Percentiles rank a stretch among this genome's conserved stretches.
Evolutionary conservation across 2,329 filamentous ascomycete species (phyloP).

Genomic region (Paracoccidioides brasiliensis): DNA sequence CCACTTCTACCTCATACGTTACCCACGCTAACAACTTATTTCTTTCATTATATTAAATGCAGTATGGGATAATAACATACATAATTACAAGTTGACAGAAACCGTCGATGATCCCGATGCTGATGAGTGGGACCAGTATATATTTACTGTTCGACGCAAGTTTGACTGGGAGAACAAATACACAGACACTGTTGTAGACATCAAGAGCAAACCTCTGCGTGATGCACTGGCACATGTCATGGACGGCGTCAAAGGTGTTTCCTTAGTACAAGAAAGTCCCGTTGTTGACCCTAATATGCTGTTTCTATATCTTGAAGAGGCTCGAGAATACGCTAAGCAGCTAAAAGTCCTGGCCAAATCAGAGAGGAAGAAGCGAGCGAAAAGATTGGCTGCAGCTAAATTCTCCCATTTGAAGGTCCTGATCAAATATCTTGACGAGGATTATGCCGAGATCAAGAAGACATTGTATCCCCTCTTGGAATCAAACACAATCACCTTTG

Average conservation of each 20-base stretch:
- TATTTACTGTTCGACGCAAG: constrained; percentile 69
- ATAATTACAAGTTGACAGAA: constrained; percentile 56
- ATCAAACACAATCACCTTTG: constrained; percentile 75
- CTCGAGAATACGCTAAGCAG: constrained; percentile 50
- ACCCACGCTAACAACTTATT: background rate
- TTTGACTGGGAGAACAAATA: constrained; percentile 82
- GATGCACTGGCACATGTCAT: constrained; percentile 59
- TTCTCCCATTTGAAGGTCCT: constrained; percentile 52
- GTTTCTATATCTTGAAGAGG: constrained; percentile 65
- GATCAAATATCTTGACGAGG: constrained; percentile 63
- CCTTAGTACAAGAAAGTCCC: constrained; percentile 66
- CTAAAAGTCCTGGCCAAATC: constrained; percentile 54
- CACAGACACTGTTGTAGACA: constrained; percentile 59
- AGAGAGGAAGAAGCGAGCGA: constrained; percentile 32
- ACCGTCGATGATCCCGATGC: constrained; percentile 49
- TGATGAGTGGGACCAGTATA: constrained; percentile 61
- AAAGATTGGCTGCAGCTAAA: constrained; percentile 26
- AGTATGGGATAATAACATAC: constrained; percentile 43
- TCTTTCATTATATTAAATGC: constrained; percentile 2
- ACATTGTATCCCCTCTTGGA: constrained; percentile 68
- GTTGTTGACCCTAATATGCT: constrained; percentile 58
- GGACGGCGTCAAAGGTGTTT: constrained; percentile 64
- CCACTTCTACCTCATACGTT: constrained; percentile 18
- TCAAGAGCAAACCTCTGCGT: constrained; percentile 69
- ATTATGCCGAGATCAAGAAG: constrained; percentile 67